Evolutionary conservation across 768 basidiomycete species (phyloP), one percentile per base, ranked within the genome.

Genomic region (Neoboletus magnificus): DNA sequence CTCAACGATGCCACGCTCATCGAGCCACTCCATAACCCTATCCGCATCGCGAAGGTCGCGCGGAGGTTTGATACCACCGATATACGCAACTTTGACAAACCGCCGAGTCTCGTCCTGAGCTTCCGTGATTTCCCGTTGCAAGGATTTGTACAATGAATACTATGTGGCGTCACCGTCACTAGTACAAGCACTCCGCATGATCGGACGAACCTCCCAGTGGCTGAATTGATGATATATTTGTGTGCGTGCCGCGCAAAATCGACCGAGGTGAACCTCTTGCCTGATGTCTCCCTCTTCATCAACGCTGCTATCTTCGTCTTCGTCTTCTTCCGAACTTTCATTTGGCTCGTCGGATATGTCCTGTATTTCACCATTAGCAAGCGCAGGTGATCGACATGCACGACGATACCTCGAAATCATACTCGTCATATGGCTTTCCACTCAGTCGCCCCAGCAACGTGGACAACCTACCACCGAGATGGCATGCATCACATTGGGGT

Each of bases 401-500:
- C 52, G 13, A 27, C n/a, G 60, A 54, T 62, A 82, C 85, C 73
- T 86, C 79, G 56, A 87, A 93, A 40, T 88, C 89, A 52, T 78
- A 67, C n/a, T 62, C 67, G 62, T 92, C 80, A 66, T 95, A 96
- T n/a, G 82, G 78, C 11, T 71, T 62, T 7, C 93, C 93, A 48
- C 77, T 77, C 37, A 94, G 64, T 45, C 79, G 75, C 0, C 86
- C 89, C 12, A 78, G 57, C 9, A 84, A 62, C 9, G 83, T 89
- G 23, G 90, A 89, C 62, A 83, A 67, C 55, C 89, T 79, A 20
- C 84, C 81, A 39, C 86, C 82, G 32, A 93, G 77, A 70, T 87
- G 82, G 68, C 93, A 96, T 22, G 91, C 93, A 69, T 94, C 89
- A 65, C 93, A 97, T 18, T 74, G 73, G 2, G 84, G 82, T 22